Base-by-base conservation (phyloP, 2,329 filamentous ascomycete species). In the Cercospora citrullina region DNA sequence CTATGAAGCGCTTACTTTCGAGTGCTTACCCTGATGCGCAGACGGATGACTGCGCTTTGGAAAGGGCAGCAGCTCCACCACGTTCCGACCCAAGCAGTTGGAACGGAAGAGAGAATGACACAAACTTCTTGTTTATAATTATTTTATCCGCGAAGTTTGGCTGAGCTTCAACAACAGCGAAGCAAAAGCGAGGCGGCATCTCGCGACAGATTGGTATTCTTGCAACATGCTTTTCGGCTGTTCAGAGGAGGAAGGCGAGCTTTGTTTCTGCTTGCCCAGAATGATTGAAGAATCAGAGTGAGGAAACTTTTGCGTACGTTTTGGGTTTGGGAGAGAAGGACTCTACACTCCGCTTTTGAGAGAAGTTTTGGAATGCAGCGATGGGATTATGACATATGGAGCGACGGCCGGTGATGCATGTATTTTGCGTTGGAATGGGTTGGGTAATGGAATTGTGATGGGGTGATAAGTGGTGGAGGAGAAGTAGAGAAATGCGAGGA, bases 111-210 rank as follows among this genome's bases (percentile, higher is more conserved):
- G 21, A 51, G 10, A 26, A 51, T 5, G 21, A 23, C 2, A 8
- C 10, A 23, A 26, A 53, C 28, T 53, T 53, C 48, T 28, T 53
- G 48, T 53, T 53, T 53, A 53, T 53, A 53, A 53, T 26, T 26
- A 28, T 53, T 53, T 8, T 28, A 8, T 53, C 21, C 48, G 23
- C 48, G 23, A 16, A 28, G n/a, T 7, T 7, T 16, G 48, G 48
- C 48, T 53, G 48, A n/a, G 48, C 48, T 53, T 53, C 48, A 53
- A 53, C 48, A 53, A 53, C 48, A 53, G 48, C 48, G 48, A 53
- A 53, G 48, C 48, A 16, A 28, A 30, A 16, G 23, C 6, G 10
- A 3, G 26, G 14, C 14, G 9, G 23, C 14, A 12, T 26, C 48
- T 53, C 23, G 48, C 48, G 30, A 53, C 23, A 53, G 48, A n/a